Base-by-base conservation (phyloP, 2,329 filamentous ascomycete species). In the Mycosphaerella sp. region DNA sequence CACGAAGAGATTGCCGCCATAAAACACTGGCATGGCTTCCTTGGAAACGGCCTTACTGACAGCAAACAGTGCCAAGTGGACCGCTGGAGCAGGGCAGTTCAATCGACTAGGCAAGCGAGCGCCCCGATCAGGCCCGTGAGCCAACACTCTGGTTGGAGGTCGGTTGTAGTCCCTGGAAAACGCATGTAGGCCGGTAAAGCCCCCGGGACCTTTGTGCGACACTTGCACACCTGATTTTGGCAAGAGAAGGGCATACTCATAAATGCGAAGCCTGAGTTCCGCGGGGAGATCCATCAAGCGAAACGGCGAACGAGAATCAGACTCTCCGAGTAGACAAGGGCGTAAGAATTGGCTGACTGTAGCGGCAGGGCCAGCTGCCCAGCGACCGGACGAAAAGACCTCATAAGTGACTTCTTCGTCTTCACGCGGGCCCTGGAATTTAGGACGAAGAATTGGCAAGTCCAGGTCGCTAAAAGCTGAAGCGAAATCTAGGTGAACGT, bases 11-110 rank as follows among this genome's bases (percentile, higher is more conserved):
- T 59, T 61, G 26, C 41, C 7, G 21, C 31, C 36, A 46, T 55
- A 61, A 47, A 59, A 60, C 4, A 55, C 45, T 21, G 53, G 53
- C 51, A 58, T 51, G 11, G 60, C 51, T 17, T 62, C 59, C 7
- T 43, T 26, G 38, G 21, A 49, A 4, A 60, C 39, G 8, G 54
- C 34, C 40, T 60, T 60, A 47, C 46, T 60, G 38, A 60, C 58
- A 4, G 12, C 40, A 2, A 62, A 52, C 11, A 62, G 21, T 11
- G 56, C 49, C 11, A 62, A 41, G 26, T 54, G 46, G 26, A 4
- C 3, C 7, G 48, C 23, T 10, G 48, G 32, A 7, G 48, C 14
- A 6, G 41, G 9, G 31, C 40, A 21, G 12, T 11, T 39, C 1
- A 38, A 21, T 11, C 32, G 39, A 11, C 32, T 11, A 8, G 29